Evolutionary conservation across 805 yeast genomes (phyloP).

Genomic region (Danielia reshetovae): DNA sequence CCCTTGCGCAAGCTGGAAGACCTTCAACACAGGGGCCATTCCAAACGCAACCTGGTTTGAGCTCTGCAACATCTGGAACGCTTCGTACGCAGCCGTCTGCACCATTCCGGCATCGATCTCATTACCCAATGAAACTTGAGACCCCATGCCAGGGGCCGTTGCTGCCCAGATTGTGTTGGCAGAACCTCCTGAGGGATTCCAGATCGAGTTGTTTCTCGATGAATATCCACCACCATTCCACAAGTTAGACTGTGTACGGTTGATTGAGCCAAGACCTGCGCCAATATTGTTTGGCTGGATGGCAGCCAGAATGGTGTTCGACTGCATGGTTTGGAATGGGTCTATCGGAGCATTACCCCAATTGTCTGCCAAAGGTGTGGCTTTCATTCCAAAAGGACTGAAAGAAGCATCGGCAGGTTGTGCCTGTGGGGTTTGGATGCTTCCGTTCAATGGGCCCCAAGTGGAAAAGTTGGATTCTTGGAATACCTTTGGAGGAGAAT

Average conservation of each 20-base stretch:
- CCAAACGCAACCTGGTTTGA: slow-evolving; percentile 36
- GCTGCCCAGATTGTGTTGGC: background rate
- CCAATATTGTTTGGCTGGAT: slow-evolving; percentile 1
- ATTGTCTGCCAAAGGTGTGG: background rate
- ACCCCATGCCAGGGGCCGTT: background rate
- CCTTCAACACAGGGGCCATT: slow-evolving; percentile 29
- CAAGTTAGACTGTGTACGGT: too few species aligned
- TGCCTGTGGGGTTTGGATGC: background rate
- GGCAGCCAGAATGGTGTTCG: background rate
- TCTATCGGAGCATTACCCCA: background rate
- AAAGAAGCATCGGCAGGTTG: background rate
- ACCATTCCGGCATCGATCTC: slow-evolving; percentile 28
- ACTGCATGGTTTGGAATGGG: background rate
- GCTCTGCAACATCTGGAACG: slow-evolving; percentile 32
- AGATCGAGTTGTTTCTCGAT: slow-evolving; percentile 25
- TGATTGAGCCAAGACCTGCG: too few species aligned
- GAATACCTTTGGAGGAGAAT: background rate
- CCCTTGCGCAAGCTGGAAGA: slow-evolving; percentile 29
- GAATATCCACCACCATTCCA: background rate
- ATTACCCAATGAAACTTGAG: too few species aligned
- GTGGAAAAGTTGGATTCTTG: background rate
- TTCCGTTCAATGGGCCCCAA: background rate
- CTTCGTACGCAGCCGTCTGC: slow-evolving; percentile 40
- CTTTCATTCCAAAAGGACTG: background rate
- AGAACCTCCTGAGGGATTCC: slow-evolving; percentile 15